These are phyloP conservation scores for Yarrowia deformans DNA, from an alignment of 805 yeast genomes.

Conservation along the genomic window DNA sequence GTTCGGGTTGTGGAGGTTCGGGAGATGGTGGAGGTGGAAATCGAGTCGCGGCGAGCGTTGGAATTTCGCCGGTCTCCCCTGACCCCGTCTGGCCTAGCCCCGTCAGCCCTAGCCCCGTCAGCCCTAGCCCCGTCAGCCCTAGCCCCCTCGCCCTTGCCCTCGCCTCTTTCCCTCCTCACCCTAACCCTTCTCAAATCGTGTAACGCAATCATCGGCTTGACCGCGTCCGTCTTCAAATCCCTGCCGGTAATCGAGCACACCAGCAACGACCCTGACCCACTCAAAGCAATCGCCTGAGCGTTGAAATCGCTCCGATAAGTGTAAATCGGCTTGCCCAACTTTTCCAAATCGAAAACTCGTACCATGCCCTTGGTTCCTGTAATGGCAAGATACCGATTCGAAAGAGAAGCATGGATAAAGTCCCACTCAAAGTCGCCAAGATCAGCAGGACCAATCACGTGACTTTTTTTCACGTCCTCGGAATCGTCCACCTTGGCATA, in stretches of 20 bases:
- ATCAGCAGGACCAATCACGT: conserved; percentile 35
- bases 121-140: no score
- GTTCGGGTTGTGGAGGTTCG: background rate
- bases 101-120: no score
- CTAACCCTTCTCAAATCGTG: conserved; percentile 51
- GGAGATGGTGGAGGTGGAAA: background rate
- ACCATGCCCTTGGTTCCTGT: conserved; percentile 77
- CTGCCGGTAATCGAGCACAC: conserved; percentile 86
- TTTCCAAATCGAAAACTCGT: conserved; percentile 65
- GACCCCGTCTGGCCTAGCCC: no score
- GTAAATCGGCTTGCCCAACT: conserved; percentile 68
- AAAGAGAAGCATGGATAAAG: conserved; percentile 52
- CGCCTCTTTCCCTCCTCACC: conserved; percentile 29
- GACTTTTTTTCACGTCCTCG: no score
- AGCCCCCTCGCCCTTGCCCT: background rate
- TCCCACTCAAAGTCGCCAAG: conserved; percentile 44
- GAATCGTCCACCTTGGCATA: background rate
- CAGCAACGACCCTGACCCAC: conserved; percentile 67
- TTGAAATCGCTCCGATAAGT: conserved; percentile 75
- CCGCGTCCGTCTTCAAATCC: conserved; percentile 67
- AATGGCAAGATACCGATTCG: conserved; percentile 66
- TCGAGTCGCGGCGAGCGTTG: background rate
- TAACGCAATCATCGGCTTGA: conserved; percentile 67
- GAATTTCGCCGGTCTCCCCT: background rate
- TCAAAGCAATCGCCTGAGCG: conserved; percentile 76